Evolutionary conservation across 2,329 filamentous ascomycete genomes (phyloP), one percentile per base, ranked within the genome.

Genomic region (Colletotrichum costaricense): DNA sequence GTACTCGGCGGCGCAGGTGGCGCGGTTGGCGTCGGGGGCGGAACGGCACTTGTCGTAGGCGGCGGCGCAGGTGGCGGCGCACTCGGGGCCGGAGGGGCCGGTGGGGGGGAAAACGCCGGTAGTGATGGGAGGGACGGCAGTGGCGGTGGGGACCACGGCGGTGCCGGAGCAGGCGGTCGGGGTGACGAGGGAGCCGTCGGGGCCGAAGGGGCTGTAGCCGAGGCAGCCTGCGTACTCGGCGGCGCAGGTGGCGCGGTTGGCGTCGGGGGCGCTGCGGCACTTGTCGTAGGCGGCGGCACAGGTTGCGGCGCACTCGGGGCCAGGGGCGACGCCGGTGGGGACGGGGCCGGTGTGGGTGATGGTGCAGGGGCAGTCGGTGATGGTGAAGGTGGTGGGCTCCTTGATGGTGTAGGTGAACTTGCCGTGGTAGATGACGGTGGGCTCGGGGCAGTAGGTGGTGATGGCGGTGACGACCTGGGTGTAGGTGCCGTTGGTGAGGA

Each of bases 321-420:
- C 12, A 5, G 38, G 14, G 38, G 38, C 16, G 16, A 46, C 42
- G 7, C 42, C 42, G 42, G 42, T 49, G 4, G 42, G 63, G 11
- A 33, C 14, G 1, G 54, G 62, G 26, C 68, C 54, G 26, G 42
- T 30, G 68, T 66, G 30, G 24, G 68, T 67, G 52, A 54, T 30
- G 62, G 87, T 88, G 83, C 87, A 89, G 72, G 87, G 86, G 81
- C 88, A 89, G 79, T 89, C 83, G 55, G 84, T 86, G 69, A 92
- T 86, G 78, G 88, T 90, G 76, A 91, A 81, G 67, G 86, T 87
- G 76, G 88, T 81, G 74, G 89, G 85, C 79, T 86, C 83, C 64
- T 86, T 88, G 76, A 90, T 85, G 59, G 87, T 86, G 84, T 88
- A 91, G 62, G 83, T 83, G 79, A 87, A 84, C 78, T 81, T 84